Percentiles rank a stretch among this genome's conserved stretches.
These are phyloP conservation scores for Entamoeba dispar DNA, from an alignment of 208 protist genomes.

Conservation along the genomic window DNA sequence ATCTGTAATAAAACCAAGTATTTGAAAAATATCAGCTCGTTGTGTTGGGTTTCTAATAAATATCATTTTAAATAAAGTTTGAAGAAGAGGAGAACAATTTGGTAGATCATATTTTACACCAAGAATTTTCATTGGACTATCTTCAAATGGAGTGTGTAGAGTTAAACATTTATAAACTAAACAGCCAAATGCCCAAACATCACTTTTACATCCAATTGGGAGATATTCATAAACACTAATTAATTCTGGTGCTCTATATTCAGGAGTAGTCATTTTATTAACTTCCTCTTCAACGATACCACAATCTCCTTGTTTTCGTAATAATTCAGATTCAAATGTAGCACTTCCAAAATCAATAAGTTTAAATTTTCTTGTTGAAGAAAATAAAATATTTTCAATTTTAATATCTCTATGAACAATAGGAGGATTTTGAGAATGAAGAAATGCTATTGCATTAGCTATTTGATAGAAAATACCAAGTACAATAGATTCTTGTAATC, in stretches of 20 bases:
- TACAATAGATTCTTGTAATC: neutral
- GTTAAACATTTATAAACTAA: neutral
- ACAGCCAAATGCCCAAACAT: conserved; percentile 16
- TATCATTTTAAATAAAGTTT: neutral
- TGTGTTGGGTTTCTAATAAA: neutral
- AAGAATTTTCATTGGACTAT: neutral
- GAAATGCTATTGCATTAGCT: neutral
- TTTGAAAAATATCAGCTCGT: neutral
- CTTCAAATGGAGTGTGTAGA: neutral
- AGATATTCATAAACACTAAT: conserved; percentile 4
- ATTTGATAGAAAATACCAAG: neutral
- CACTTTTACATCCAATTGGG: conserved; percentile 10
- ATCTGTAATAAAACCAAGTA: neutral
- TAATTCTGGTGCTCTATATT: conserved; percentile 18
- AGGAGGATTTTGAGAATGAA: neutral
- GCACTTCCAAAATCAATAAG: conserved; percentile 18
- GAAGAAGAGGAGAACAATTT: neutral
- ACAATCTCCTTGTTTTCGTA: neutral
- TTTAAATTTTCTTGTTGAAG: conserved; percentile 1
- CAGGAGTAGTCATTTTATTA: conserved; percentile 8
- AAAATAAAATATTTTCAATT: conserved; percentile 6
- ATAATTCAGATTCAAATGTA: neutral
- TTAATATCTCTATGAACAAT: conserved; percentile 13
- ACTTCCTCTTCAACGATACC: neutral
- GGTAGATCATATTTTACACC: neutral